phyloP scores from a whole-genome alignment of 257 asterid species.

The Solanum corneliomulleri region DNA sequence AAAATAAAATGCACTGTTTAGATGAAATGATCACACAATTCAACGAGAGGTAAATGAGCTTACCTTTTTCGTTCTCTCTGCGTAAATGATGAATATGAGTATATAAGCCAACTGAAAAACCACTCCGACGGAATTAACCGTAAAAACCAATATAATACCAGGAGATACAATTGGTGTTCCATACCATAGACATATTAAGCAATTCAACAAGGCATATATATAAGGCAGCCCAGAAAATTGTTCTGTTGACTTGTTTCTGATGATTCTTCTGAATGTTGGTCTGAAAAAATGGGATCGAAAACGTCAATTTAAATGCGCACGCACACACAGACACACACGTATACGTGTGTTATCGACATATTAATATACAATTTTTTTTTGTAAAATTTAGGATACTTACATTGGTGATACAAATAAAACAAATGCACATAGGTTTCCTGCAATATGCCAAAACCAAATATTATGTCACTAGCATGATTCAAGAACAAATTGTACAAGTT shows the following conservation, averaged over 20 bases:
- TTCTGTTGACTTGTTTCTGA: conserved; percentile 62
- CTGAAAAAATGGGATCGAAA: conserved; percentile 19
- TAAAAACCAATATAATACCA: conserved; percentile 49
- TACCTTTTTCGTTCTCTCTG: conserved; percentile 50
- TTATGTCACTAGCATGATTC: not conserved
- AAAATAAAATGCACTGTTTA: not conserved
- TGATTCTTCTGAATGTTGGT: conserved; percentile 69
- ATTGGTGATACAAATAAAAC: conserved; percentile 73
- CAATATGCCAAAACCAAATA: conserved; percentile 5
- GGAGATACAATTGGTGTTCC: conserved; percentile 66
- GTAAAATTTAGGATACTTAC: conserved; percentile 32
- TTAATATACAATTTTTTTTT: too few species aligned
- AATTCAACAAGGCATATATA: conserved; percentile 65
- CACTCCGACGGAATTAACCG: conserved; percentile 75
- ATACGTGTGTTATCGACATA: not conserved
- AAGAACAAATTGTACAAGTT: not conserved
- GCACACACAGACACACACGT: not conserved
- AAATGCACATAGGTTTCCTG: conserved; percentile 75
- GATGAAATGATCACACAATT: not conserved
- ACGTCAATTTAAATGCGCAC: not conserved
- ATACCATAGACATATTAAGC: conserved; percentile 83
- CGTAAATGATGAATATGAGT: conserved; percentile 37
- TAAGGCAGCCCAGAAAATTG: conserved; percentile 82
- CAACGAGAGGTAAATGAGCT: not conserved
- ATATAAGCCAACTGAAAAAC: conserved; percentile 55